phyloP scores from a whole-genome alignment of 768 basidiomycete species.

The Boletellus sp. region DNA sequence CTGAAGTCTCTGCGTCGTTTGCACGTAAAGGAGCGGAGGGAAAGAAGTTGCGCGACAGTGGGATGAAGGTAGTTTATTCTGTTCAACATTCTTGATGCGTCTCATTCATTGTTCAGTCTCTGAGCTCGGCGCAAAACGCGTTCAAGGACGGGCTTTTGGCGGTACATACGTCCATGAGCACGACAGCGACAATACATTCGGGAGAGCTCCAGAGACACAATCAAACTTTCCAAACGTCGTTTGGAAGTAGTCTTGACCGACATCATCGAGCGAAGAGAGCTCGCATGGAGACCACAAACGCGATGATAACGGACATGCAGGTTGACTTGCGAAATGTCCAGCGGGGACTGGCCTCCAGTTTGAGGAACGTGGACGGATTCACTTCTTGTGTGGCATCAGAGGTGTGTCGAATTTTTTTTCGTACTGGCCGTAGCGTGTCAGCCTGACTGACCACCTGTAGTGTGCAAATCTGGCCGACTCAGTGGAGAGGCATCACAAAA shows the following conservation, averaged over 20 bases:
- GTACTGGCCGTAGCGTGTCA: too few species aligned
- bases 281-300: constrained; percentile 55
- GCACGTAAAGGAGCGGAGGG: constrained; percentile 47
- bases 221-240: constrained; percentile 42
- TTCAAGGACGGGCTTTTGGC: constrained; percentile 41
- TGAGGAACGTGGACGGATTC: constrained; percentile 44
- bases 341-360: constrained; percentile 46
- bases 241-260: constrained; percentile 56
- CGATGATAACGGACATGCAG: constrained; percentile 47
- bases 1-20: constrained; percentile 38
- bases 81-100: neutral
- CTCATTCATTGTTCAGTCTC: constrained; percentile 35
- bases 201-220: constrained; percentile 49
- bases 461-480: constrained; percentile 38
- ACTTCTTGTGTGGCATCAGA: constrained; percentile 44
- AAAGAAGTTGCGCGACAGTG: constrained; percentile 54
- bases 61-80: constrained; percentile 48
- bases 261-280: constrained; percentile 63
- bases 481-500: constrained; percentile 42
- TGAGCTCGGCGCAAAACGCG: constrained; percentile 36
- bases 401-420: constrained; percentile 35
- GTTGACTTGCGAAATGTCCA: constrained; percentile 51
- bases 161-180: constrained; percentile 43
- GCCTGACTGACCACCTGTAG: constrained; percentile 27
- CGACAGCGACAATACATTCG: constrained; percentile 49